Percentiles rank a stretch among this genome's conserved stretches.
Conservation (phyloP, 768 basidiomycete species). For the Lactarius psammicola region DNA sequence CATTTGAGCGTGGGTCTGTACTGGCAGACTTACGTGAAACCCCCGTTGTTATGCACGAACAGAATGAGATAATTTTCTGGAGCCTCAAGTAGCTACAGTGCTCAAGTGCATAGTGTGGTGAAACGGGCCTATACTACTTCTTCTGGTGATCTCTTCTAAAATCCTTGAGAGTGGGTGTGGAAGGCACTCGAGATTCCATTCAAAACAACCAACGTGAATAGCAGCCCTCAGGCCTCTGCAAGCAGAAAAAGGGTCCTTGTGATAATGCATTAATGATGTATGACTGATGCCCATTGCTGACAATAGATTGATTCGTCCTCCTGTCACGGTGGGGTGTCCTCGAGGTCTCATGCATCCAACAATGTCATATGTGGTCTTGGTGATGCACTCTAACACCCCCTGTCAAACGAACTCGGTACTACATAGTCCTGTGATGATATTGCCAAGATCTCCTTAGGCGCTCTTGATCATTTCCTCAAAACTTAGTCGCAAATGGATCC, state of each 20-base stretch:
- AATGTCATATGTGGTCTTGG: background rate
- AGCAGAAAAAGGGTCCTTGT: background rate
- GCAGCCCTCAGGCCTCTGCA: background rate
- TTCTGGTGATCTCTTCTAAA: background rate
- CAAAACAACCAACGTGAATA: background rate
- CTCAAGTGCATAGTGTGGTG: too few species aligned
- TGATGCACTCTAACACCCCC: conserved; percentile 1
- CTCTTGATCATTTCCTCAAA: background rate
- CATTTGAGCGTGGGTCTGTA: background rate
- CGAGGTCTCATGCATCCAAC: background rate
- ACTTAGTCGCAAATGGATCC: background rate
- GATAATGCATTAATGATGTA: background rate
- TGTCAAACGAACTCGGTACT: background rate
- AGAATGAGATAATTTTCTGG: background rate
- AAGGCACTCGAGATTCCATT: background rate
- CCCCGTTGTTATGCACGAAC: background rate
- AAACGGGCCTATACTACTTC: background rate
- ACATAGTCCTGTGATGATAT: background rate
- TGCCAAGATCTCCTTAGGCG: background rate
- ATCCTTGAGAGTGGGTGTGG: background rate
- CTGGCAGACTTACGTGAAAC: background rate
- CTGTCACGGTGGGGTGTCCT: background rate
- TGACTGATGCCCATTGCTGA: background rate
- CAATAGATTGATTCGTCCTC: background rate
- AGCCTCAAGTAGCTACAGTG: background rate